Conservation (phyloP, 1,139 yeast species). For the Suhomyces coccinellae region DNA sequence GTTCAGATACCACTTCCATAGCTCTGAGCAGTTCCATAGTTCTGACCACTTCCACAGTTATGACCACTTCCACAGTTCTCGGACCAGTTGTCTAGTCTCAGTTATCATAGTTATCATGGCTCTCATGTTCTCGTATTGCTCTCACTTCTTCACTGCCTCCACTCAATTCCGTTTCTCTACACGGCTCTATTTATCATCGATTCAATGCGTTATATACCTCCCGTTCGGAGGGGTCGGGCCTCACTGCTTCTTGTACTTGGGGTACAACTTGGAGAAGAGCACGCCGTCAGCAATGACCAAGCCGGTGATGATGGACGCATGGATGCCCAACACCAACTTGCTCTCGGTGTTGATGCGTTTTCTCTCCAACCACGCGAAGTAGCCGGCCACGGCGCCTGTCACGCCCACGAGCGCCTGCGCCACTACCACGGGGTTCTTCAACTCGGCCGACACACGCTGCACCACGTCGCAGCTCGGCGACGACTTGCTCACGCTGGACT, state of each 20-base stretch:
- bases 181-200: too few relatives aligned
- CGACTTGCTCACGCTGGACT: neutral
- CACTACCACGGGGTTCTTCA: constrained; percentile 64
- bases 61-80: too few relatives aligned
- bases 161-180: too few relatives aligned
- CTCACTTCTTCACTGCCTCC: too few relatives aligned
- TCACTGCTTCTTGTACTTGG: constrained; percentile 47
- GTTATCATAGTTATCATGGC: too few relatives aligned
- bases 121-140: too few relatives aligned
- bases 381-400: constrained; percentile 51
- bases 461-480: constrained; percentile 1
- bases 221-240: too few relatives aligned
- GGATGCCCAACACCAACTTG: constrained; percentile 51
- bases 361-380: constrained; percentile 55
- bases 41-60: too few relatives aligned
- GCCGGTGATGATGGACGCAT: constrained; percentile 56
- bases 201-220: neutral
- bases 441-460: constrained; percentile 27
- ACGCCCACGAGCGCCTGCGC: constrained; percentile 53
- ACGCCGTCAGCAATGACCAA: constrained; percentile 55
- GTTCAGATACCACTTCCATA: too few relatives aligned
- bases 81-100: too few relatives aligned
- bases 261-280: constrained; percentile 54
- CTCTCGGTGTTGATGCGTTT: constrained; percentile 48
- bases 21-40: too few relatives aligned